phyloP scores from a whole-genome alignment of 495 filamentous ascomycete species.

The Tuber brumale region DNA sequence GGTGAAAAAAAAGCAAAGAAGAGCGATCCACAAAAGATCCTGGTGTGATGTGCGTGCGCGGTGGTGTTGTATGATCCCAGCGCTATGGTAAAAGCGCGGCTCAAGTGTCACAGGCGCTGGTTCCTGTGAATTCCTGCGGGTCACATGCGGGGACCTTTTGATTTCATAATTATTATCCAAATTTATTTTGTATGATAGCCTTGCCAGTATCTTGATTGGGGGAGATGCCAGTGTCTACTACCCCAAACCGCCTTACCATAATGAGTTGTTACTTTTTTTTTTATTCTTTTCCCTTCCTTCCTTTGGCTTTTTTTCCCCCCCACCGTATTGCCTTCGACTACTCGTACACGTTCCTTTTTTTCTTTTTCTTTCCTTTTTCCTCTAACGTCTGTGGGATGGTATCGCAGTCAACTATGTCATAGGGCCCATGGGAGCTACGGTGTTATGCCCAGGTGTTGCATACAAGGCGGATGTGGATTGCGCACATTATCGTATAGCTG shows the following conservation, averaged over 20 bases:
- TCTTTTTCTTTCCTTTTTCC: too few relatives aligned
- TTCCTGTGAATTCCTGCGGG: neutral
- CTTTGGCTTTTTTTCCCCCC: neutral
- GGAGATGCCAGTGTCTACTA: too few relatives aligned
- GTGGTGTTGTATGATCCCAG: neutral
- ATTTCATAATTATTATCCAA: neutral
- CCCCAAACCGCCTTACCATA: neutral
- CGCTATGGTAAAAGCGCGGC: neutral
- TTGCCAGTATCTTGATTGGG: neutral
- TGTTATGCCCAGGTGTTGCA: neutral
- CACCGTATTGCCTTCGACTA: neutral
- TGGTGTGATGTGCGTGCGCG: neutral
- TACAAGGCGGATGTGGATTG: neutral
- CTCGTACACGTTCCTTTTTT: neutral
- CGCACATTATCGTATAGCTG: neutral
- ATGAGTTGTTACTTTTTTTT: neutral
- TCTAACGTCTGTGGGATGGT: neutral
- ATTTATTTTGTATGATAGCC: neutral
- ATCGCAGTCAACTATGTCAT: neutral
- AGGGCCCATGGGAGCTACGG: neutral
- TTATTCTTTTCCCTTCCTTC: neutral
- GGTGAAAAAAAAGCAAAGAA: neutral
- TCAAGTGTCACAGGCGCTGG: neutral
- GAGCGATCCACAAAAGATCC: neutral
- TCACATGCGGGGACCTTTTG: neutral